Evolutionary conservation across 345 rosid species (phyloP).

Genomic region (Aquilaria malaccensis): DNA sequence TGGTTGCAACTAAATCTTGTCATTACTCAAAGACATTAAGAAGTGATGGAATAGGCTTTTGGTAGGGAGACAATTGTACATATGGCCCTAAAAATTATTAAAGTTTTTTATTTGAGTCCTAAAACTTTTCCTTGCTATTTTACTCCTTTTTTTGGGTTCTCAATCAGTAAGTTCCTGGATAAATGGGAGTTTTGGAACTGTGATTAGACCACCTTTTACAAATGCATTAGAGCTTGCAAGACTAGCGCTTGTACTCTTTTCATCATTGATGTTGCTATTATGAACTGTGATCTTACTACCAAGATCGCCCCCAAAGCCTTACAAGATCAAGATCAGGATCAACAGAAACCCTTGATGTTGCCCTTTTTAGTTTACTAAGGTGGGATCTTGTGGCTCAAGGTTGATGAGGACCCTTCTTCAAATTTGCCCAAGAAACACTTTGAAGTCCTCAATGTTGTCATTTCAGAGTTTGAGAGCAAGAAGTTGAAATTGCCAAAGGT

Average conservation of each 20-base stretch:
- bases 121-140: conserved; percentile 16
- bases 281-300: conserved; percentile 77
- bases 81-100: no score
- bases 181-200: conserved; percentile 89
- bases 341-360: conserved; percentile 52
- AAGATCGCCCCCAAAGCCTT: conserved; percentile 35
- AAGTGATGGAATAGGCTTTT: no score
- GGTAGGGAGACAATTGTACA: no score
- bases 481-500: conserved; percentile 67
- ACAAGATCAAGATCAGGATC: conserved; percentile 26
- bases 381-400: conserved; percentile 63
- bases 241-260: conserved; percentile 52
- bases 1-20: no score
- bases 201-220: conserved; percentile 92
- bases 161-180: conserved; percentile 67
- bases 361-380: conserved; percentile 60
- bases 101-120: neutral
- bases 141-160: conserved; percentile 33
- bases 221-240: conserved; percentile 69
- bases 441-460: conserved; percentile 73
- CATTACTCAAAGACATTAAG: no score
- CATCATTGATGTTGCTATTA: conserved; percentile 46
- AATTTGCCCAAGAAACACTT: conserved; percentile 63
- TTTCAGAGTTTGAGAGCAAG: conserved; percentile 49
- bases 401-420: conserved; percentile 69